Evolutionary conservation across 2,329 filamentous ascomycete genomes (phyloP), one percentile per base, ranked within the genome.

Genomic region (Alternaria alternata): DNA sequence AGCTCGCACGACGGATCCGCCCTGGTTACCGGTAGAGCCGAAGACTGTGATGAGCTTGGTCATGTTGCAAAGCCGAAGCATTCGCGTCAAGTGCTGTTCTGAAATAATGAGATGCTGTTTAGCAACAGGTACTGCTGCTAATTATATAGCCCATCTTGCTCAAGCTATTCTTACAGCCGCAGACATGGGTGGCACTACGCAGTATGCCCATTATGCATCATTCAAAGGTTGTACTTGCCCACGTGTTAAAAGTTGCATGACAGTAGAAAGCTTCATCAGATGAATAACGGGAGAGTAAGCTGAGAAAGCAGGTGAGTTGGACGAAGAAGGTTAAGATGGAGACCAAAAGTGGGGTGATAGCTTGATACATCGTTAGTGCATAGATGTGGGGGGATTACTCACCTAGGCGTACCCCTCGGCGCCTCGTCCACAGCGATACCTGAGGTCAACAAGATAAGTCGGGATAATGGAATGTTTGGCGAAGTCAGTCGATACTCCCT

Each of bases 1-100:
- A 26, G 76, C 71, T 48, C 80, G 71, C 55, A 86, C 75, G 8
- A 86, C 76, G 8, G 82, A 83, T 11, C 82, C 75, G 18, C 85
- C 84, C 69, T 86, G 85, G 36, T 83, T 79, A 59, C 84, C 84
- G 0, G 84, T 86, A 22, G 83, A 84, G 8, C 84, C 84, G 51
- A 86, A 84, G 24, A 86, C 77, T 32, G 66, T 71, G 39, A 74
- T 63, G 51, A 70, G 59, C 36, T 73, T 73, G 9, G 68, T 70
- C 71, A 72, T 72, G 30, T 61, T 61, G 47, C 9, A 46, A 16
- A 16, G 38, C 9, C 38, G 38, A 18, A 39, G 38, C 38, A 39
- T 39, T 39, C 16, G 18, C 16, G 16, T 20, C n/a, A 6, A 39
- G 38, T 20, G 8, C n/a, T n/a, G 8, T 9, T 5, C 16, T 9